Evolutionary conservation across 2,329 filamentous ascomycete genomes (phyloP), one percentile per base, ranked within the genome.

Genomic region (Ceratocystis eucalypticola): DNA sequence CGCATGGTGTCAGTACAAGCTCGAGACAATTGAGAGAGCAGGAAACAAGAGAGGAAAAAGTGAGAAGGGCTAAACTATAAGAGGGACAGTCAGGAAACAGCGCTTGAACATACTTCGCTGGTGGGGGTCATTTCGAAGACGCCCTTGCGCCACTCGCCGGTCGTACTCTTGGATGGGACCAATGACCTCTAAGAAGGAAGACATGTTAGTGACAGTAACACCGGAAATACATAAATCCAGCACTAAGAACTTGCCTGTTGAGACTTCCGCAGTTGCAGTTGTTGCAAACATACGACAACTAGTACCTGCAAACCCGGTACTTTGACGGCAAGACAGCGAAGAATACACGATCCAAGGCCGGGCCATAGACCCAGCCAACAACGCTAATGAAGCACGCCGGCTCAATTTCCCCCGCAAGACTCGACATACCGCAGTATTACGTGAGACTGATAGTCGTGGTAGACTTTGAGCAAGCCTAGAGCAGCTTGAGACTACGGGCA

Each of bases 121-220:
- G 76, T 96, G 89, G 70, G 91, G 85, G 74, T 99, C 94, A 74
- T 97, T 90, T 70, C 88, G 83, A 70, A 99, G 75, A 62, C 84
- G 79, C 10, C 91, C 90, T 55, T 80, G 78, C 61, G 85, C 80
- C 7, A 99, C 92, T 61, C 93, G 84, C 68, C 82, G 80, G 74
- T 96, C 88, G 75, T 99, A 99, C 75, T 97, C 93, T 70, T 86
- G 82, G 72, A 97, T 81, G 1, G 94, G 94, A 0, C 92, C 92
- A 69, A 79, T 74, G 25, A 61, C 33, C 8, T 67, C 44, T 59
- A 59, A 17, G 55, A 59, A 25, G 15, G 46, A 55, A 30, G 22
- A 15, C 53, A 59, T 59, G 55, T 59, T 37, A 59, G 55, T 15
- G 8, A 20, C 1, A 4, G 30, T 12, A 57, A 25, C 28, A 15